Conservation (phyloP, 2,329 filamentous ascomycete genomes). For the Penicillium sumatraense region DNA sequence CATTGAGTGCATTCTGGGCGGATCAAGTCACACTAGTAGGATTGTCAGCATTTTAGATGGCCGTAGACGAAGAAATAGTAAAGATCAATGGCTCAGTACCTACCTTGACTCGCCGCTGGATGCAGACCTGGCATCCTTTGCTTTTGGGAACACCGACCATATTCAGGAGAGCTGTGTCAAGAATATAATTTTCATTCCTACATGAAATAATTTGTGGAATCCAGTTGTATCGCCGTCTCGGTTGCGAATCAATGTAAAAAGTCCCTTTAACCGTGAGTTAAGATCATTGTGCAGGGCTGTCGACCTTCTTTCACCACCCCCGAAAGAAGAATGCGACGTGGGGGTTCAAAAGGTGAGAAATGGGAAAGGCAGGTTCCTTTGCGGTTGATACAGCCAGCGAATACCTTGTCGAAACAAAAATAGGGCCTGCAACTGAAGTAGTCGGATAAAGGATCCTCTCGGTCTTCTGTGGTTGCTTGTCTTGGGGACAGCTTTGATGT, state of each 20-base stretch:
- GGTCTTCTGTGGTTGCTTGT: not conserved
- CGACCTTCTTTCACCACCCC: too few relatives aligned
- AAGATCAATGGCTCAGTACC: not conserved
- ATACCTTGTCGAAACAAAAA: not conserved
- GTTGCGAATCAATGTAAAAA: not conserved
- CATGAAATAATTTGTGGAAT: not conserved
- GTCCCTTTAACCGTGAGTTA: not conserved
- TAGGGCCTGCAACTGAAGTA: not conserved
- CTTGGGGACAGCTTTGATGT: not conserved
- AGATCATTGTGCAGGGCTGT: not conserved
- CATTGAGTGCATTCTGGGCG: slow-evolving; percentile 37
- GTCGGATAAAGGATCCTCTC: not conserved
- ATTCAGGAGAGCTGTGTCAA: not conserved
- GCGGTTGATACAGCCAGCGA: slow-evolving; percentile 2
- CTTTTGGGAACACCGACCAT: slow-evolving; percentile 44
- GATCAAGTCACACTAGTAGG: slow-evolving; percentile 29
- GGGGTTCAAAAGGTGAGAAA: not conserved
- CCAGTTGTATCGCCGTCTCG: not conserved
- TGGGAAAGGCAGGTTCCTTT: not conserved
- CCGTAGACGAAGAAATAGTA: not conserved
- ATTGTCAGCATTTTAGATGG: not conserved
- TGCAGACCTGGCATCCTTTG: slow-evolving; percentile 41
- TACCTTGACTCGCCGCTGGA: slow-evolving; percentile 38
- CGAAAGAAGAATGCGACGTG: not conserved
- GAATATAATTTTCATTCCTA: not conserved